Percentiles rank a stretch among this genome's conserved stretches.
These are phyloP conservation scores for Nissolia schottii DNA, from an alignment of 306 rosid species.

Conservation along the genomic window DNA sequence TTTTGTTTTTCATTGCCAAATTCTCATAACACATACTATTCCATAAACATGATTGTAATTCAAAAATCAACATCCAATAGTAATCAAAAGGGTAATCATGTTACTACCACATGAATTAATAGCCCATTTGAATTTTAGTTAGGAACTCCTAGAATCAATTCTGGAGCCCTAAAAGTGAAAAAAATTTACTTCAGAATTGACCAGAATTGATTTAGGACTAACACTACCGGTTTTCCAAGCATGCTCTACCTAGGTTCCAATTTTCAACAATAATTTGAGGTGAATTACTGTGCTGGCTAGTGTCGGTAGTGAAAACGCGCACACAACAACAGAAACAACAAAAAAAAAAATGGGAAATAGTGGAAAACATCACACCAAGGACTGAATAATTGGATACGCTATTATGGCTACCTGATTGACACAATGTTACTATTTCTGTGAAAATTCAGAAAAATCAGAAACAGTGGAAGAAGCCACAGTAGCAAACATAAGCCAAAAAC, in stretches of 20 bases:
- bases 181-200: no score
- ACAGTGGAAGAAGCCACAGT: neutral
- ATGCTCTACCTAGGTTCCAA: neutral
- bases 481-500: slow-evolving; percentile 11
- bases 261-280: neutral
- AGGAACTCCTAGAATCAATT: no score
- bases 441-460: slow-evolving; percentile 2
- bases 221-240: no score
- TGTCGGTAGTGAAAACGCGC: slow-evolving; percentile 33
- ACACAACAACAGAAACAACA: neutral
- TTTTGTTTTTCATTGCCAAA: neutral
- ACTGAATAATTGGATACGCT: neutral
- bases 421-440: slow-evolving; percentile 5
- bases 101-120: neutral
- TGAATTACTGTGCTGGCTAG: neutral
- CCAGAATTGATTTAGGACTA: no score
- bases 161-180: no score
- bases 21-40: neutral
- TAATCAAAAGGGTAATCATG: neutral
- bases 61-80: neutral
- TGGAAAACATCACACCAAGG: neutral
- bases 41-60: neutral
- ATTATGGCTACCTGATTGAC: slow-evolving; percentile 13
- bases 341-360: slow-evolving; percentile 7
- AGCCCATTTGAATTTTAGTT: no score